Evolutionary conservation across 1,139 yeast species (phyloP).

Genomic region (Debaryomyces udenii): DNA sequence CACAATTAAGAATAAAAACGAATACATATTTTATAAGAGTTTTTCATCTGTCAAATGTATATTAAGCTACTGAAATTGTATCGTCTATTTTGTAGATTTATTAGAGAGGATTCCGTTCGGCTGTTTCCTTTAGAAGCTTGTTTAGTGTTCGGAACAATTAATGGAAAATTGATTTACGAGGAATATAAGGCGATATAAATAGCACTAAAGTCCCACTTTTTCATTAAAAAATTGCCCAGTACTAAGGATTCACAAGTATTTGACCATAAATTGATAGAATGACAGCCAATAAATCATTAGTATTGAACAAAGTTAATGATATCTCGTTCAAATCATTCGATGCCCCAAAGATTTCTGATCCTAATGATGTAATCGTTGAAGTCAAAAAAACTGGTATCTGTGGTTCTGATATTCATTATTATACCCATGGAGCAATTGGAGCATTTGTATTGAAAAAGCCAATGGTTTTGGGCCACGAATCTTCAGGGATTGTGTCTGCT

Average conservation of each 20-base stretch:
- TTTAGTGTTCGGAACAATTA: constrained; percentile 9
- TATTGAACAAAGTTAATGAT: constrained; percentile 64
- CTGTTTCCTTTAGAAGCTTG: neutral
- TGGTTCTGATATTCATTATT: constrained; percentile 87
- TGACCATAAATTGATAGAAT: constrained; percentile 12
- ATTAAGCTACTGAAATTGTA: neutral
- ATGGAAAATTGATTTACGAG: constrained; percentile 4
- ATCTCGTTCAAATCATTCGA: constrained; percentile 68
- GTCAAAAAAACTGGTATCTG: constrained; percentile 83
- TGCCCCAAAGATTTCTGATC: constrained; percentile 61
- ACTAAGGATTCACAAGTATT: neutral
- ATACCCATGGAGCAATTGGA: constrained; percentile 78
- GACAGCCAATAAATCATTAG: constrained; percentile 64
- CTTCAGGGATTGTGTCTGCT: constrained; percentile 70
- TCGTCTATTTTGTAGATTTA: neutral
- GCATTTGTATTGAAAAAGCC: constrained; percentile 63
- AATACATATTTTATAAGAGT: constrained; percentile 8
- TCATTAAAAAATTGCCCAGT: neutral
- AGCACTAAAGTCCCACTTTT: neutral
- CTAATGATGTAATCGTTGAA: constrained; percentile 72
- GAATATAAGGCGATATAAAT: neutral
- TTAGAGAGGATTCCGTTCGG: no score
- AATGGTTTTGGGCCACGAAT: constrained; percentile 78
- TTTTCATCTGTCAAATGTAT: constrained; percentile 9
- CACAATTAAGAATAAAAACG: constrained; percentile 3